Conservation (phyloP, 805 yeast genomes). For the Nakazawaea holstii region DNA sequence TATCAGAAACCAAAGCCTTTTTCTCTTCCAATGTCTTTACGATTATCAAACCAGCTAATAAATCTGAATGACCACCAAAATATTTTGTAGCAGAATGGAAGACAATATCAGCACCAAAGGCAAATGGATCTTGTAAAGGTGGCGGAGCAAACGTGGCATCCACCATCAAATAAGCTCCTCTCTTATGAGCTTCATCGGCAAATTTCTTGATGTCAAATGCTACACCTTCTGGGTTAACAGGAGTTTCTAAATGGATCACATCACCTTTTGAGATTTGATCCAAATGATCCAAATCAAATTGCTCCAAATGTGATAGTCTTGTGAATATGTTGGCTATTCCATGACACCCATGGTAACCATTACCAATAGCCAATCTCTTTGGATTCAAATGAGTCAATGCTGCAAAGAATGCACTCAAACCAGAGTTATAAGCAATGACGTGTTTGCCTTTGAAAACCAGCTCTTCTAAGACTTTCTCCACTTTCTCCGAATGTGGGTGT, state of each 20-base stretch:
- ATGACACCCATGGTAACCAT: conserved; percentile 82
- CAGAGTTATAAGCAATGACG: conserved; percentile 69
- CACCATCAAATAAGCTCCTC: conserved; percentile 67
- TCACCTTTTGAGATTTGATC: conserved; percentile 54
- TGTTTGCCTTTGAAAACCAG: conserved; percentile 38
- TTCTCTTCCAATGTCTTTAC: conserved; percentile 50
- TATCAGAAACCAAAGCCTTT: conserved; percentile 47
- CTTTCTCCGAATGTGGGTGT: conserved; percentile 67
- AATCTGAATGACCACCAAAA: conserved; percentile 94
- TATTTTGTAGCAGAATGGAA: conserved; percentile 92
- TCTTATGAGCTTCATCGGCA: conserved; percentile 67
- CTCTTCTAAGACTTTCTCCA: conserved; percentile 58
- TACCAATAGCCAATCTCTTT: conserved; percentile 59
- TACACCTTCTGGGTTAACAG: conserved; percentile 79
- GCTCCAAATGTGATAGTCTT: conserved; percentile 53
- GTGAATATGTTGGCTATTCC: conserved; percentile 60
- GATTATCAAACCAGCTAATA: conserved; percentile 74
- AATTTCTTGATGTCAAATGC: conserved; percentile 56
- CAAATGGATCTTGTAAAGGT: conserved; percentile 77
- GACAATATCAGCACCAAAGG: conserved; percentile 81
- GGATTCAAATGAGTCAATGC: conserved; percentile 69
- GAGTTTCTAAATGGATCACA: conserved; percentile 79
- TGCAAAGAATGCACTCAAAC: conserved; percentile 77
- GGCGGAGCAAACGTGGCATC: conserved; percentile 96
- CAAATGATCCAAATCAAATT: conserved; percentile 43